A percentile compares a stretch with the other conserved stretches of the same genome.
Evolutionary conservation across 352 stramenopile species (phyloP).

Genomic region (Pythium insidiosum): DNA sequence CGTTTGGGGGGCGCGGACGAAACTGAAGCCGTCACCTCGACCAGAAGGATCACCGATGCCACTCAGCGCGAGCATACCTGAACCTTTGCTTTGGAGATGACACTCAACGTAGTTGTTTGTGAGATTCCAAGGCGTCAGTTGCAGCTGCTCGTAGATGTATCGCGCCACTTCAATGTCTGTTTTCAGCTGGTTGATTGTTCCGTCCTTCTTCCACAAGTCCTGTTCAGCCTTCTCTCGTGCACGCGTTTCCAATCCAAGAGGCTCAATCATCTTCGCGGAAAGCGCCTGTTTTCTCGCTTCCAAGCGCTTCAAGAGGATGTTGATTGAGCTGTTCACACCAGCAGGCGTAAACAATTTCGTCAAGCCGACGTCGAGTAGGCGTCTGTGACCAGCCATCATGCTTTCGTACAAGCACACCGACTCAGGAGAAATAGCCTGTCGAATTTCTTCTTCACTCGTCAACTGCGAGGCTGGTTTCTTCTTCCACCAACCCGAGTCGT

Average conservation of each 20-base stretch:
- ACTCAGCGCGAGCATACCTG: constrained; percentile 70
- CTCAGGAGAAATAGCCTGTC: constrained; percentile 63
- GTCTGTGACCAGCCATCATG: constrained; percentile 81
- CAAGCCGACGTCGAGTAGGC: constrained; percentile 68
- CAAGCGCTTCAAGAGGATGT: constrained; percentile 64
- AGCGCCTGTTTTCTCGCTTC: constrained; percentile 54
- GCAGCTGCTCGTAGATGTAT: constrained; percentile 73
- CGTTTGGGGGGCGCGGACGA: constrained; percentile 68
- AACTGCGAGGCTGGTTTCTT: constrained; percentile 58
- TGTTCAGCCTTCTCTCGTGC: constrained; percentile 55
- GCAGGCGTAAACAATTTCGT: constrained; percentile 75
- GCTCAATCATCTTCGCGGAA: constrained; percentile 37
- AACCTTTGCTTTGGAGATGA: constrained; percentile 78
- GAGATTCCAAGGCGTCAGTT: constrained; percentile 79
- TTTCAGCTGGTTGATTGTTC: constrained; percentile 62
- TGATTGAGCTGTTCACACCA: constrained; percentile 65
- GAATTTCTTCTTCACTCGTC: constrained; percentile 71
- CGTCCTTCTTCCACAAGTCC: constrained; percentile 64
- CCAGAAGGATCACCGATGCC: constrained; percentile 76
- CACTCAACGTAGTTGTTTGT: constrained; percentile 85
- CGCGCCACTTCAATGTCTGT: constrained; percentile 75
- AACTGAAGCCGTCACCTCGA: constrained; percentile 80
- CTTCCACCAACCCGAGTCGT: constrained; percentile 80
- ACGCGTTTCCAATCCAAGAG: constrained; percentile 36
- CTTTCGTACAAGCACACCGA: constrained; percentile 82